phyloP scores from a whole-genome alignment of 768 basidiomycete species.

The Tephrocybe sp. region DNA sequence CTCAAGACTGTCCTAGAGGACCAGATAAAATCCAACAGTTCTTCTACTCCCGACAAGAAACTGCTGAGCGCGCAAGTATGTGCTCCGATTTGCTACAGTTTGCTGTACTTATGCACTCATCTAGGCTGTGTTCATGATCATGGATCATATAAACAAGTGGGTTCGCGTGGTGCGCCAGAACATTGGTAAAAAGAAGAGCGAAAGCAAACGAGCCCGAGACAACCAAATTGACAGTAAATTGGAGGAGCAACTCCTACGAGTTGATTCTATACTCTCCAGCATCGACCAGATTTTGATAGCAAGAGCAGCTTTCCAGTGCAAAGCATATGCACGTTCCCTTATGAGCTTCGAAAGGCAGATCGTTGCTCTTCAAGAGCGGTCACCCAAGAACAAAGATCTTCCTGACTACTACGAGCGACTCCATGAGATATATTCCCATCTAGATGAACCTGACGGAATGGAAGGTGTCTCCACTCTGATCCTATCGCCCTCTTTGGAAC shows the following conservation, averaged over 20 bases:
- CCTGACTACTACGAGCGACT: slow-evolving; percentile 82
- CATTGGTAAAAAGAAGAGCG: slow-evolving; percentile 46
- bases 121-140: slow-evolving; percentile 89
- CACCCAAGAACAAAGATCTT: slow-evolving; percentile 46
- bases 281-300: slow-evolving; percentile 91
- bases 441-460: slow-evolving; percentile 99
- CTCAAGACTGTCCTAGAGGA: slow-evolving; percentile 83
- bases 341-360: slow-evolving; percentile 95
- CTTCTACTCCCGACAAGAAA: slow-evolving; percentile 73
- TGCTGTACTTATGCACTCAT: not conserved
- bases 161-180: slow-evolving; percentile 75
- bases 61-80: slow-evolving; percentile 91
- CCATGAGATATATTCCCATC: slow-evolving; percentile 93
- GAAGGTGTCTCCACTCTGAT: slow-evolving; percentile 92
- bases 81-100: not conserved
- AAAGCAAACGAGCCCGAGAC: slow-evolving; percentile 48
- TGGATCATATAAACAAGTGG: slow-evolving; percentile 95
- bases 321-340: slow-evolving; percentile 88
- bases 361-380: slow-evolving; percentile 45
- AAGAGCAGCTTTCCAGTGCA: slow-evolving; percentile 91
- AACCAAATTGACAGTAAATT: slow-evolving; percentile 35
- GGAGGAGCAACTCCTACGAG: slow-evolving; percentile 62
- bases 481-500: slow-evolving; percentile 86
- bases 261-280: slow-evolving; percentile 81
- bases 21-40: slow-evolving; percentile 67